Evolutionary conservation across 192 early-diverging fungal species (phyloP).

Genomic region (Entomortierella parvispora): DNA sequence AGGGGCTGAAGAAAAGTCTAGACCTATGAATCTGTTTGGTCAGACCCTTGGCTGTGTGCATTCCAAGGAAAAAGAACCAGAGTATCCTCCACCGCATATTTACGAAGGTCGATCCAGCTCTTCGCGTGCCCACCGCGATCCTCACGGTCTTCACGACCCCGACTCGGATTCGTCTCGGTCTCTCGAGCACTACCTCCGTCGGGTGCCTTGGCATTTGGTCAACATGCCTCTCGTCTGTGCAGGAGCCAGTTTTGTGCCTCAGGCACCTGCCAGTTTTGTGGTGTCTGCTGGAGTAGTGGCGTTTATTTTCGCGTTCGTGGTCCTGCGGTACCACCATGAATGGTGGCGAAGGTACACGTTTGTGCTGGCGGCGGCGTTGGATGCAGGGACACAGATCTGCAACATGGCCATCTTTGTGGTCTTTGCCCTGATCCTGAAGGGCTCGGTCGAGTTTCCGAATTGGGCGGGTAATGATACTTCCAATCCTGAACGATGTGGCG

Average conservation of each 20-base stretch:
- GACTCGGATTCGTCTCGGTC: no score
- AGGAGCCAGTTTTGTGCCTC: slow-evolving; percentile 45
- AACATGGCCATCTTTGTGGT: slow-evolving; percentile 52
- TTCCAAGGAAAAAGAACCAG: no score
- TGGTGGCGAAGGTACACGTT: slow-evolving; percentile 50
- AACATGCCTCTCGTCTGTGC: slow-evolving; percentile 37
- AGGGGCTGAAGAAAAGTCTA: no score
- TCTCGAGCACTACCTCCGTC: slow-evolving; percentile 14
- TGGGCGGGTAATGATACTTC: slow-evolving; percentile 31
- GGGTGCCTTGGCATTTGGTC: slow-evolving; percentile 36
- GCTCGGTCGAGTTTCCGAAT: slow-evolving; percentile 27
- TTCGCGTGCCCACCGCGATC: neutral
- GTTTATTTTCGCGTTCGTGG: slow-evolving; percentile 40
- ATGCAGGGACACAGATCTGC: slow-evolving; percentile 52
- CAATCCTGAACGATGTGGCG: slow-evolving; percentile 35
- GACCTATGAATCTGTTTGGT: no score
- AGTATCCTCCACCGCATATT: neutral
- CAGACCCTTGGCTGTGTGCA: no score
- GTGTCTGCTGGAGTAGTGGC: slow-evolving; percentile 31
- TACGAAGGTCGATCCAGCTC: neutral
- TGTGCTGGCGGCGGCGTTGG: slow-evolving; percentile 44
- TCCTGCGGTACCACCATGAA: slow-evolving; percentile 37
- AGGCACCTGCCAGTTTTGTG: slow-evolving; percentile 40
- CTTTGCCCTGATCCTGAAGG: slow-evolving; percentile 40
- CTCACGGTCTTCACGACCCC: neutral